Evolutionary conservation across 2,329 filamentous ascomycete species (phyloP).

Genomic region (Ambrosiella beaveri): DNA sequence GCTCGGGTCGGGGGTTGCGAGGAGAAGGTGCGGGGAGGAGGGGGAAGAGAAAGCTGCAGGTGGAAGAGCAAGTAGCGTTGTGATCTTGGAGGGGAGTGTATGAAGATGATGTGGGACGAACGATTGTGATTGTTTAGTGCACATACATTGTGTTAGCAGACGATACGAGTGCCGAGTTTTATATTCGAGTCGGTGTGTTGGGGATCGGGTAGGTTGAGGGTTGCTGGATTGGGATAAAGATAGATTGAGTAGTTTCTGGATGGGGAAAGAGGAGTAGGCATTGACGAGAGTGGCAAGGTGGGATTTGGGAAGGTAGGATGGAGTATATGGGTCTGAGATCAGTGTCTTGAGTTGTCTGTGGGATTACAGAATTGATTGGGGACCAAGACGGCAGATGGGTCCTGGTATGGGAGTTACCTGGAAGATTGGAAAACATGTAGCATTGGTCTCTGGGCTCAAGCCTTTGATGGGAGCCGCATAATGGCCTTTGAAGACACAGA

Average conservation of each 20-base stretch:
- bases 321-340: background rate
- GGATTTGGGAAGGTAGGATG: background rate
- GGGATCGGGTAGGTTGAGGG: background rate
- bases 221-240: background rate
- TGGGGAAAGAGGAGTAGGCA: background rate
- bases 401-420: background rate
- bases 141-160: too few relatives aligned
- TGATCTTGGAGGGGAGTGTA: background rate
- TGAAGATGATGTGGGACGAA: too few relatives aligned
- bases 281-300: background rate
- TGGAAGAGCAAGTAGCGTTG: too few relatives aligned
- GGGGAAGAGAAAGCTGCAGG: background rate
- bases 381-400: background rate
- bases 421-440: background rate
- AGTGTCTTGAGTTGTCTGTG: background rate
- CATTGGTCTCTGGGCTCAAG: too few relatives aligned
- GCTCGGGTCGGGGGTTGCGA: background rate
- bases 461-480: too few relatives aligned
- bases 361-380: background rate
- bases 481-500: too few relatives aligned
- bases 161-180: too few relatives aligned
- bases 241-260: background rate
- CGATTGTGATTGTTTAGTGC: too few relatives aligned
- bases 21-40: background rate
- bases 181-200: too few relatives aligned